Evolutionary conservation across 768 basidiomycete genomes (phyloP), one percentile per base, ranked within the genome.

Genomic region (Filobasidium floriforme): DNA sequence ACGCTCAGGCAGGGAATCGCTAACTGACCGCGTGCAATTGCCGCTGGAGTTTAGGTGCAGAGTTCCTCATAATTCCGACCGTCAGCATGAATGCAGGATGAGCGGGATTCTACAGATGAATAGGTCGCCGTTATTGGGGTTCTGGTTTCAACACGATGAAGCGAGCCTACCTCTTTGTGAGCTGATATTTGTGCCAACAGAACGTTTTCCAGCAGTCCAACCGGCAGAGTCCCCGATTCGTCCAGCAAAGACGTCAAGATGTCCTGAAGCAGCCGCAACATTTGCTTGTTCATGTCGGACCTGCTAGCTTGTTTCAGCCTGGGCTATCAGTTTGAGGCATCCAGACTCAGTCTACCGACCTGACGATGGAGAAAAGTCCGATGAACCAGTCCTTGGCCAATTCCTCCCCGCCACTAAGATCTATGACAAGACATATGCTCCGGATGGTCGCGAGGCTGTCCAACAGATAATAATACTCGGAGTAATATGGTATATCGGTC

Each of bases 381-480:
- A 85, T 85, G 79, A 98, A 97, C 67, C 91, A 85, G 49, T 89
- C 87, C 61, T 80, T 77, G 81, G 92, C 86, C 67, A 75, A 84
- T 60, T 91, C 88, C 67, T 97, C 94, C 12, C 87, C 86, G 41
- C 85, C 85, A 3, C 88, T 89, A 15, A 97, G 84, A 79, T 98
- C 94, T 79, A 90, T 92, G 18, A 96, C 87, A 71, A 98, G 84
- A 14, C 92, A 90, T 37, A 96, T 88, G 71, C 88, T 90, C 83
- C 97, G 97, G 74, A 97, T 92, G 41, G 89, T 89, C 1, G 92
- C 89, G 28, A 99, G 82, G 28, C 88, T 90, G 73, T 98, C 92
- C 32, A 98, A 84, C n/a, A 97, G 84, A 74, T 92, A 91, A 72
- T 88, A 94, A 79, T 96, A 98, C 78, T 97, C 88, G 65, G 87